phyloP scores from a whole-genome alignment of 495 filamentous ascomycete genomes.

The Patellaria atrata region DNA sequence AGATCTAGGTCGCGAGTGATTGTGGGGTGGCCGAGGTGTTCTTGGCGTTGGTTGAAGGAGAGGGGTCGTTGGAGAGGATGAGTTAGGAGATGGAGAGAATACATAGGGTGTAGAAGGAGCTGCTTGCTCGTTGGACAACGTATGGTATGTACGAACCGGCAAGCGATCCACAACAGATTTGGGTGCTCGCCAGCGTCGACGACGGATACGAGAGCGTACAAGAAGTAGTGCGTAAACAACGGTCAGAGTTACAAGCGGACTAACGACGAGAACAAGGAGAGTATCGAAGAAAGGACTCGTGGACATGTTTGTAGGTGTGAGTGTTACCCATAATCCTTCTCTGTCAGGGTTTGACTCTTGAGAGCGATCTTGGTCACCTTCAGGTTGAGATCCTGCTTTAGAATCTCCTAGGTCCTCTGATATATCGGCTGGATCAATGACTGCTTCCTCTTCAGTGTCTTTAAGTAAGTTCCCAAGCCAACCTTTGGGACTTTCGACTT shows the following conservation, averaged over 20 bases:
- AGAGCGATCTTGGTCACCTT: constrained; percentile 1
- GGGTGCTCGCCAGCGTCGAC: constrained; percentile 85
- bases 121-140: constrained; percentile 49
- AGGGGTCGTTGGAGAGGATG: constrained; percentile 61
- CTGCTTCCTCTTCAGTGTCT: constrained; percentile 6
- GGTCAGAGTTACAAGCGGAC: constrained; percentile 79
- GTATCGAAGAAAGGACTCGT: constrained; percentile 96
- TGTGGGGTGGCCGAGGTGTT: constrained; percentile 4
- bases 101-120: constrained; percentile 40
- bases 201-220: constrained; percentile 74
- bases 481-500: constrained; percentile 7
- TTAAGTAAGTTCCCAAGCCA: constrained; percentile 12
- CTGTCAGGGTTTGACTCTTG: constrained; percentile 26
- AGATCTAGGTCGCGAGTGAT: constrained; percentile 31
- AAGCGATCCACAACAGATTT: constrained; percentile 90
- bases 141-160: constrained; percentile 91
- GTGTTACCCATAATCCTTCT: constrained; percentile 87
- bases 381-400: constrained; percentile 1
- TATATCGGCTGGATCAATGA: not conserved
- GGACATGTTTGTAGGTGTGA: constrained; percentile 80
- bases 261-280: constrained; percentile 79
- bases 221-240: constrained; percentile 86
- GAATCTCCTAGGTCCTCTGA: not conserved
- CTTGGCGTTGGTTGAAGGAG: constrained; percentile 42
- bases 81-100: constrained; percentile 38